Percentiles rank a stretch among this genome's conserved stretches.
Evolutionary conservation across 2,329 filamentous ascomycete genomes (phyloP).

Genomic region (Erysiphe pulchra): DNA sequence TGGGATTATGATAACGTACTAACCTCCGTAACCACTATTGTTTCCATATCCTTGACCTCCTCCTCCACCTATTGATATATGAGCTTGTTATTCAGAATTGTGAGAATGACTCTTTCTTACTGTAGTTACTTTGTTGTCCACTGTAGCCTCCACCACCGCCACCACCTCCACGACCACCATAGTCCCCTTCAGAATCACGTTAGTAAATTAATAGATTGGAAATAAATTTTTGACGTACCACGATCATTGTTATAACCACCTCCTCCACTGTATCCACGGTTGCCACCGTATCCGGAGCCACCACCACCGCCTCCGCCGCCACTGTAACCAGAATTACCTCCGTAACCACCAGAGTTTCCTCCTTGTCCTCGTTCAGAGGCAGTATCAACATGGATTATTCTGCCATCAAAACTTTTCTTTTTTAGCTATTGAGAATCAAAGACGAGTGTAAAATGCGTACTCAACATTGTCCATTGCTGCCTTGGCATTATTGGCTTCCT

Average conservation of each 20-base stretch:
- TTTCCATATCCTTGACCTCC: too few relatives aligned
- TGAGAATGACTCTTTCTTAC: too few relatives aligned
- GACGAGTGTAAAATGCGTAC: constrained; percentile 25
- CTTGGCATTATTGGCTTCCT: constrained; percentile 55
- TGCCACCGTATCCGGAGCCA: constrained; percentile 10
- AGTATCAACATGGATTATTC: constrained; percentile 84
- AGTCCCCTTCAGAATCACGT: neutral
- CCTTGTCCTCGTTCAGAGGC: constrained; percentile 43
- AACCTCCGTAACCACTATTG: too few relatives aligned
- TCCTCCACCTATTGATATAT: too few relatives aligned
- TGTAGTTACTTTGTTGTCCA: too few relatives aligned
- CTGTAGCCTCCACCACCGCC: too few relatives aligned
- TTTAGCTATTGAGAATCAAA: constrained; percentile 3
- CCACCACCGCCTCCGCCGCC: constrained; percentile 5
- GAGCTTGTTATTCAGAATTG: too few relatives aligned
- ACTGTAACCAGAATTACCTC: constrained; percentile 12
- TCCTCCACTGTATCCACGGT: constrained; percentile 17
- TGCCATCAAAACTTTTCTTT: constrained; percentile 60
- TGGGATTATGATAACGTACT: too few relatives aligned
- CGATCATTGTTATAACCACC: constrained; percentile 5
- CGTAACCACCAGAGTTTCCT: constrained; percentile 23
- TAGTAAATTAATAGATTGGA: neutral
- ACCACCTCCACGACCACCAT: too few relatives aligned
- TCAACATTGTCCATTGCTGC: constrained; percentile 66
- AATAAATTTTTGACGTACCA: neutral